Percentiles rank a stretch among this genome's conserved stretches.
Conservation (phyloP, 2,329 filamentous ascomycete genomes). For the Curvularia hawaiiensis region DNA sequence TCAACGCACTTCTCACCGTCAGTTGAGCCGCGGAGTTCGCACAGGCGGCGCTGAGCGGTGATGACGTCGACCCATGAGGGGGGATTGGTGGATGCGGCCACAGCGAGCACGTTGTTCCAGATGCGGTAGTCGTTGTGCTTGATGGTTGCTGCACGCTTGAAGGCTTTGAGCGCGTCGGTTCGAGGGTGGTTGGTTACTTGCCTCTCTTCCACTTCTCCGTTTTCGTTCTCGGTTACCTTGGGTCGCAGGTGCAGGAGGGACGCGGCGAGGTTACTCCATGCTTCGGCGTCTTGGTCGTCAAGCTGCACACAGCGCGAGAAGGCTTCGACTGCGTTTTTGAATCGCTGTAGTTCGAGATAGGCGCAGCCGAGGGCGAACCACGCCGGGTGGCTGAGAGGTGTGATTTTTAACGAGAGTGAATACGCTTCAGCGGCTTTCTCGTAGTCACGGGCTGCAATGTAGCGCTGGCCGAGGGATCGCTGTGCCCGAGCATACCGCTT, state of each 20-base stretch:
- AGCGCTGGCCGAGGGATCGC: constrained; percentile 80
- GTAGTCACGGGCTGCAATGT: constrained; percentile 70
- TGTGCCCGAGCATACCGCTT: constrained; percentile 85
- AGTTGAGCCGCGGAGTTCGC: constrained; percentile 70
- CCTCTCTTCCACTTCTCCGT: constrained; percentile 49
- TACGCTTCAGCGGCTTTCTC: constrained; percentile 78
- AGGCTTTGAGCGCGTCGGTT: constrained; percentile 77
- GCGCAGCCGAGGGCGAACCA: constrained; percentile 95
- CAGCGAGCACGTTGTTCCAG: constrained; percentile 94
- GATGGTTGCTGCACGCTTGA: constrained; percentile 83
- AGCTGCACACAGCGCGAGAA: constrained; percentile 83
- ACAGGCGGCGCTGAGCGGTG: constrained; percentile 73
- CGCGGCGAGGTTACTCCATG: constrained; percentile 93
- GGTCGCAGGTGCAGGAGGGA: constrained; percentile 74
- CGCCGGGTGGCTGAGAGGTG: constrained; percentile 78
- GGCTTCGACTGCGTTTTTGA: constrained; percentile 78
- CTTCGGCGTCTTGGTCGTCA: constrained; percentile 87
- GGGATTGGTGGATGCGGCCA: constrained; percentile 77
- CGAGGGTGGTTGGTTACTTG: constrained; percentile 55
- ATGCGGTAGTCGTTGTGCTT: constrained; percentile 89
- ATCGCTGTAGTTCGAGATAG: constrained; percentile 76
- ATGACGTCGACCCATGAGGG: constrained; percentile 78
- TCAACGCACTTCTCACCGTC: constrained; percentile 82
- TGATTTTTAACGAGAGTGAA: constrained; percentile 74
- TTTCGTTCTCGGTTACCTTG: constrained; percentile 37